These are phyloP conservation scores for Sclerospora graminicola DNA, from an alignment of 352 stramenopile species.

Conservation along the genomic window DNA sequence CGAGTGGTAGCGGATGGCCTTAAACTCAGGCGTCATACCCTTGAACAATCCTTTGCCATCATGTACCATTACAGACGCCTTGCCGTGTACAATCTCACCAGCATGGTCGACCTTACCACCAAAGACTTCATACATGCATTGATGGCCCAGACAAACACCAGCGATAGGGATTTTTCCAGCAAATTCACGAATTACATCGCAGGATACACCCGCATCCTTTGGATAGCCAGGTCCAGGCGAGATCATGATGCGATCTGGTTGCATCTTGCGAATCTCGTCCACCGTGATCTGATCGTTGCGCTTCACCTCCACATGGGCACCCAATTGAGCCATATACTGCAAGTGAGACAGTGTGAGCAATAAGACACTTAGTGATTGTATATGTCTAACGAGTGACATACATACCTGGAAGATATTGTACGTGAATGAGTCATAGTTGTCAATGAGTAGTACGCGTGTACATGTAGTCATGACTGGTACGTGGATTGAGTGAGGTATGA, in stretches of 20 bases:
- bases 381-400: neutral
- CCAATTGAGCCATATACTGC: constrained; percentile 80
- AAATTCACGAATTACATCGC: constrained; percentile 76
- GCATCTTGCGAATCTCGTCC: constrained; percentile 61
- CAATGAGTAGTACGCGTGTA: constrained; percentile 71
- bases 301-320: constrained; percentile 65
- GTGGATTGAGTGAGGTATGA: no score
- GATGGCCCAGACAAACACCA: constrained; percentile 74
- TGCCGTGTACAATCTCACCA: constrained; percentile 84
- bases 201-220: constrained; percentile 73
- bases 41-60: constrained; percentile 82
- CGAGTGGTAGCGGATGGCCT: constrained; percentile 83
- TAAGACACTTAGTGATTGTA: neutral
- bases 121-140: constrained; percentile 86
- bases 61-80: constrained; percentile 74
- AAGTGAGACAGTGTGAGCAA: neutral
- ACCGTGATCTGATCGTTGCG: constrained; percentile 82
- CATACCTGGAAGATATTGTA: constrained; percentile 85
- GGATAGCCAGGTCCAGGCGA: constrained; percentile 77
- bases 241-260: constrained; percentile 82
- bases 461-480: constrained; percentile 15
- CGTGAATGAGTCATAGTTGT: constrained; percentile 89
- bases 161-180: constrained; percentile 75
- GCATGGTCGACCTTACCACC: constrained; percentile 77
- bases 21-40: constrained; percentile 66